Base-by-base conservation (phyloP, 2,329 filamentous ascomycete genomes). In the Colletotrichum higginsianum region DNA sequence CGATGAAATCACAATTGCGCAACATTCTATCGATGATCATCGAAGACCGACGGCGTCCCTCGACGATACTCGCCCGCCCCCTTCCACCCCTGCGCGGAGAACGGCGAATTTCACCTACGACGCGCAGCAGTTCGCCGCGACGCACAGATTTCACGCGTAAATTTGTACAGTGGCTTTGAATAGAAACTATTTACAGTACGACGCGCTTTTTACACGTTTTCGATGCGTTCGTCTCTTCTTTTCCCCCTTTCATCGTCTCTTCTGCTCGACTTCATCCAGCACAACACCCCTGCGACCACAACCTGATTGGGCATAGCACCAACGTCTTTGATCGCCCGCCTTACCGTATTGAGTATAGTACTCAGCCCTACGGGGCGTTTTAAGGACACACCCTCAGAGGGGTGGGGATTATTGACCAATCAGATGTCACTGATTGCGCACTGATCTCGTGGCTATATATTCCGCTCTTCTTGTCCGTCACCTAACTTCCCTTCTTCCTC, bases 401-500 rank as follows among this genome's bases (percentile, higher is more conserved):
- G 1, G 5, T n/a, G 30, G 4, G 1, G 3, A 1, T 18, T 13
- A 1, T 15, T 8, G 13, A 35, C 60, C 60, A 62, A 63, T 44
- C n/a, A 35, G 26, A 40, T 35, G 49, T 55, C 44, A 44, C 4
- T 55, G 61, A 63, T 63, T 11, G 18, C 60, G 21, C 60, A 15
- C 40, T 35, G 40, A 42, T 9, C 4, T 30, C 40, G 4, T 16
- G 8, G 6, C 9, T 52, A 30, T 55, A 42, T 35, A 53, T 6
- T 63, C 15, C 40, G 26, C 23, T 38, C 16, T 26, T 42, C 23
- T 46, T 40, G 21, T 26, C 38, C 2, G 13, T 9, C 13, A 5
- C n/a, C 30, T n/a, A 66, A 50, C n/a, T 38, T 30, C 44, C n/a
- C 53, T 61, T 42, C 35, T 58, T 26, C 44, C 30, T 49, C 30